Evolutionary conservation across 2,329 filamentous ascomycete genomes (phyloP).

Genomic region (Pyricularia grisea): DNA sequence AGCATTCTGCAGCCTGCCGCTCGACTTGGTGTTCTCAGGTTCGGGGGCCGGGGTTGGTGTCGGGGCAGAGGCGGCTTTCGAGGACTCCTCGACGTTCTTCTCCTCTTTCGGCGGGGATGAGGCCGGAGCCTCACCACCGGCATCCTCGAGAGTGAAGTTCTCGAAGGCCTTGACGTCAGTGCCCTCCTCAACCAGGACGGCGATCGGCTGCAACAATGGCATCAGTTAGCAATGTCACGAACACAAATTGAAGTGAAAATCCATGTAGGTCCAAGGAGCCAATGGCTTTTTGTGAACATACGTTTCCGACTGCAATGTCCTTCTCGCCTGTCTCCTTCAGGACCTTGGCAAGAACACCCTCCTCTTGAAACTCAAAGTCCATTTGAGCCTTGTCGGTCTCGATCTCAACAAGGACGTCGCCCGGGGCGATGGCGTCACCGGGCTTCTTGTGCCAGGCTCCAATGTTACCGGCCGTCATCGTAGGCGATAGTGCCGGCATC

Average conservation of each 20-base stretch:
- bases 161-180: conserved; percentile 82
- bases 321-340: conserved; percentile 89
- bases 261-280: neutral
- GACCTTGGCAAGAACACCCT: conserved; percentile 90
- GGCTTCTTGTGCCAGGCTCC: conserved; percentile 97
- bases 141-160: conserved; percentile 79
- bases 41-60: conserved; percentile 46
- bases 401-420: conserved; percentile 94
- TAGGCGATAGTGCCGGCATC: conserved; percentile 97
- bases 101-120: conserved; percentile 50
- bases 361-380: conserved; percentile 99
- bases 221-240: conserved; percentile 5
- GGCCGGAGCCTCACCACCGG: conserved; percentile 67
- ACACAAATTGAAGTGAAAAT: neutral
- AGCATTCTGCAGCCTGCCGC: conserved; percentile 70
- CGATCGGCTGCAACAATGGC: conserved; percentile 64
- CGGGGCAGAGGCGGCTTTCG: conserved; percentile 38
- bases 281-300: conserved; percentile 40
- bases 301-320: conserved; percentile 87
- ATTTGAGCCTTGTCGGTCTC: conserved; percentile 99
- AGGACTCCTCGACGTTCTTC: conserved; percentile 44
- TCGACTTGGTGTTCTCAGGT: conserved; percentile 46
- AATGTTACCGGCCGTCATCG: conserved; percentile 95
- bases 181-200: conserved; percentile 86
- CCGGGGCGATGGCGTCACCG: conserved; percentile 77